Percentiles rank a stretch among this genome's conserved stretches.
These are phyloP conservation scores for Lophiostoma macrostomum DNA, from an alignment of 495 filamentous ascomycete species.

Conservation along the genomic window DNA sequence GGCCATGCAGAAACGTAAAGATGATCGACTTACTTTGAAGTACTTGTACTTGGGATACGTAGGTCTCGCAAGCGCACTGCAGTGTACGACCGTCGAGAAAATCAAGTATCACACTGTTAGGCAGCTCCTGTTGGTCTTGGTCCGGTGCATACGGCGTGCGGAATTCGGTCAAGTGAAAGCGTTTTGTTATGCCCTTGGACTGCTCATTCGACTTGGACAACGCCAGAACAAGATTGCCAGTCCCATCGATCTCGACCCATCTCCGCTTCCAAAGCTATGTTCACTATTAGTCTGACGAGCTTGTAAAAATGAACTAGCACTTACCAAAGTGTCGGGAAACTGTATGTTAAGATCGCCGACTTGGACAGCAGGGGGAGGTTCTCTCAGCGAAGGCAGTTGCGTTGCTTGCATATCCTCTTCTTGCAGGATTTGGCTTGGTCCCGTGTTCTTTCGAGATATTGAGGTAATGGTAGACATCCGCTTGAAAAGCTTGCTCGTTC, in stretches of 20 bases:
- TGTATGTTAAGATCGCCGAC: constrained; percentile 86
- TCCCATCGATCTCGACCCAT: constrained; percentile 70
- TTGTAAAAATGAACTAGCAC: constrained; percentile 13
- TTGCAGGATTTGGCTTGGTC: constrained; percentile 46
- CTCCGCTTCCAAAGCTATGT: constrained; percentile 79
- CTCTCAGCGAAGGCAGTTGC: constrained; percentile 42
- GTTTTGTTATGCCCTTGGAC: constrained; percentile 57
- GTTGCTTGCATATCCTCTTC: constrained; percentile 56
- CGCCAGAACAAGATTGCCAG: constrained; percentile 72
- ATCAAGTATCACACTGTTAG: constrained; percentile 78
- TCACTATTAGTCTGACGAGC: neutral
- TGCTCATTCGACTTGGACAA: constrained; percentile 48
- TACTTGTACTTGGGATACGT: constrained; percentile 26
- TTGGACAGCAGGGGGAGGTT: constrained; percentile 40
- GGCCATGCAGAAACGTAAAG: neutral
- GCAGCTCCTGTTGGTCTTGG: constrained; percentile 82
- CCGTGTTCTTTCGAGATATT: constrained; percentile 57
- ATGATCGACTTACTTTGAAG: constrained; percentile 28
- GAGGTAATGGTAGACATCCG: constrained; percentile 51
- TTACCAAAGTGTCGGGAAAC: constrained; percentile 78
- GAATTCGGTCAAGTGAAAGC: constrained; percentile 81
- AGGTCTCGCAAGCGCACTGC: constrained; percentile 61
- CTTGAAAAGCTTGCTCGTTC: constrained; percentile 71
- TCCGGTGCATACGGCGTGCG: constrained; percentile 73
- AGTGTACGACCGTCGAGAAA: constrained; percentile 79